phyloP scores from a whole-genome alignment of 1,139 yeast genomes.

The Suzukiozyma palmioleophila region DNA sequence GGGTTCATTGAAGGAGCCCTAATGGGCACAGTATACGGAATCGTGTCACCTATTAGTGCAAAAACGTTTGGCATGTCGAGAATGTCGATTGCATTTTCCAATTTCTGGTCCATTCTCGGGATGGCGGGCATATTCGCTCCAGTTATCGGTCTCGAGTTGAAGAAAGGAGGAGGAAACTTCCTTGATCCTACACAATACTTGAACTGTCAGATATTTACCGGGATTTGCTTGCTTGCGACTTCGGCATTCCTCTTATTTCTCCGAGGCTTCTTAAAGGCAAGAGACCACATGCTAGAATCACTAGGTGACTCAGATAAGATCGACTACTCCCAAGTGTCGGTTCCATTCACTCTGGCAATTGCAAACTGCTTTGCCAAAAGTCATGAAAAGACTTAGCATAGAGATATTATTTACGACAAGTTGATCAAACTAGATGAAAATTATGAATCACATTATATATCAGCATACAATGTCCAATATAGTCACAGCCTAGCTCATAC shows the following conservation, averaged over 20 bases:
- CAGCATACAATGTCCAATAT: no score
- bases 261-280: constrained; percentile 47
- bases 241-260: constrained; percentile 32
- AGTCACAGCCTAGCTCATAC: no score
- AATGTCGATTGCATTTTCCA: constrained; percentile 44
- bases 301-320: constrained; percentile 16
- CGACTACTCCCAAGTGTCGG: constrained; percentile 15
- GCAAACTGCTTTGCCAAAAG: constrained; percentile 12
- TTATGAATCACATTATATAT: no score
- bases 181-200: constrained; percentile 42
- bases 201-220: constrained; percentile 51
- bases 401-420: not conserved
- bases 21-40: constrained; percentile 28
- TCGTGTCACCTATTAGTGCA: constrained; percentile 28
- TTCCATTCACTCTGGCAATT: constrained; percentile 14
- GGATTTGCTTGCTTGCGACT: constrained; percentile 44
- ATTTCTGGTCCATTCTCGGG: constrained; percentile 47
- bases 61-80: constrained; percentile 45
- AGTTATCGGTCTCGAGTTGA: constrained; percentile 47
- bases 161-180: constrained; percentile 29
- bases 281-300: constrained; percentile 28
- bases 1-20: constrained; percentile 23
- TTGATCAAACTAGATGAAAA: no score
- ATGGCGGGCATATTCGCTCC: constrained; percentile 47
- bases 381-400: constrained; percentile 8